Evolutionary conservation across 2,329 filamentous ascomycete species (phyloP).

Genomic region (Pezicula carpinea): DNA sequence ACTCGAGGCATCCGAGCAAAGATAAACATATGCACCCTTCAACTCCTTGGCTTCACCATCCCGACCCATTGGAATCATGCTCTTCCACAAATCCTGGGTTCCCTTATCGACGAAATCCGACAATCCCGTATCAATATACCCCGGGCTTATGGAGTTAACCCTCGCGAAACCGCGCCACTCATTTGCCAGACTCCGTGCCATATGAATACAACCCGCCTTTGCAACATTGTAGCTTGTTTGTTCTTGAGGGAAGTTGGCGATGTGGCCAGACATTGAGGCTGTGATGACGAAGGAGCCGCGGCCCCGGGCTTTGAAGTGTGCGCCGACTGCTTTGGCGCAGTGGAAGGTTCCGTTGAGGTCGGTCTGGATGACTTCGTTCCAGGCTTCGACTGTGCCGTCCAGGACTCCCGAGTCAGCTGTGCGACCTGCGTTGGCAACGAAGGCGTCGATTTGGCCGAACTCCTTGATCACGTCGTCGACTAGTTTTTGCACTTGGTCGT

Average conservation of each 20-base stretch:
- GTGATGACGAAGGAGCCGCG: constrained; percentile 63
- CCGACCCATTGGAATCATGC: constrained; percentile 55
- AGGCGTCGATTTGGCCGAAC: constrained; percentile 65
- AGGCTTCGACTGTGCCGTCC: constrained; percentile 62
- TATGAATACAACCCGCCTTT: constrained; percentile 63
- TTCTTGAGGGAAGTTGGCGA: constrained; percentile 56
- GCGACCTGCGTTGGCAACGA: constrained; percentile 66
- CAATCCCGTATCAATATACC: constrained; percentile 64
- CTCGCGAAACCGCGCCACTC: constrained; percentile 67
- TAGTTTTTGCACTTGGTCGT: constrained; percentile 47
- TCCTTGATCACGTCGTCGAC: constrained; percentile 59
- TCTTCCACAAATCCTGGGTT: constrained; percentile 51
- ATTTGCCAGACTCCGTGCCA: constrained; percentile 59
- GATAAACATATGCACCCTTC: constrained; percentile 52
- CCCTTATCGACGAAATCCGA: constrained; percentile 60
- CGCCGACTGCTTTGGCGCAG: constrained; percentile 63
- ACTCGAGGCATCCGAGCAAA: constrained; percentile 39
- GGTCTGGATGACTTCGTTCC: constrained; percentile 60
- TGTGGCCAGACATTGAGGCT: constrained; percentile 54
- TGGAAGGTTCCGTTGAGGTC: constrained; percentile 62
- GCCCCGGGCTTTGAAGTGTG: constrained; percentile 62
- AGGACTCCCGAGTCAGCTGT: constrained; percentile 66
- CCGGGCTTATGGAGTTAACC: constrained; percentile 64
- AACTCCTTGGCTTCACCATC: constrained; percentile 58
- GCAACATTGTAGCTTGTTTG: constrained; percentile 62